Evolutionary conservation across 257 asterid genomes (phyloP).

Genomic region (Primulina eburnea): DNA sequence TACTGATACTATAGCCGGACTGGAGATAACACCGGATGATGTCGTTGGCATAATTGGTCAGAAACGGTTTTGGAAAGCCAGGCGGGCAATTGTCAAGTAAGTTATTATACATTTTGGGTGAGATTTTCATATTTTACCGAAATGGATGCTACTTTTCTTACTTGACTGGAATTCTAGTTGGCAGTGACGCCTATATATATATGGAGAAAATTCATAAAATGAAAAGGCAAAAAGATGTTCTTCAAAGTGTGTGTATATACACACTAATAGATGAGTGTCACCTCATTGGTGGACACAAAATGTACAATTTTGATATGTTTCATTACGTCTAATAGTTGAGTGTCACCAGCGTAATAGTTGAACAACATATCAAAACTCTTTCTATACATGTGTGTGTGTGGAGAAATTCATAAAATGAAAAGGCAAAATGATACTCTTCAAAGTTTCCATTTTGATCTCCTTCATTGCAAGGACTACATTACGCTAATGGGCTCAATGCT

Average conservation of each 20-base stretch:
- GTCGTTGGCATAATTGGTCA: slow-evolving; percentile 72
- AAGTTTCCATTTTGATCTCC: neutral
- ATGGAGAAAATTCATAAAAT: neutral
- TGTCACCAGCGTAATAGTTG: no score
- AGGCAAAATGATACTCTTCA: neutral
- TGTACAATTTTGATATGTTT: no score
- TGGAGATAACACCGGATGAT: slow-evolving; percentile 73
- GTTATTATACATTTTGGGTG: slow-evolving; percentile 27
- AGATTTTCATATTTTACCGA: neutral
- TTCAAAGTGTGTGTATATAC: neutral
- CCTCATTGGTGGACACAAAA: no score
- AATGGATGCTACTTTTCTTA: neutral
- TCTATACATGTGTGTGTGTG: no score
- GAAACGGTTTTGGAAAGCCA: slow-evolving; percentile 88
- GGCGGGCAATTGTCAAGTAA: slow-evolving; percentile 80
- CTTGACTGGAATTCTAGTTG: neutral
- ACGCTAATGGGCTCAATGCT: neutral
- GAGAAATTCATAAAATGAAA: neutral
- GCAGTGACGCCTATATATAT: neutral
- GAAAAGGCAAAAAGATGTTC: neutral
- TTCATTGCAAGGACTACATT: neutral
- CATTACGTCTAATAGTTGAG: no score
- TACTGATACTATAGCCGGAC: slow-evolving; percentile 56
- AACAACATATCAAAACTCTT: no score
- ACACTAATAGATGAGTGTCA: no score